Evolutionary conservation across 768 basidiomycete genomes (phyloP).

Genomic region (Dioszegia aurantiaca): DNA sequence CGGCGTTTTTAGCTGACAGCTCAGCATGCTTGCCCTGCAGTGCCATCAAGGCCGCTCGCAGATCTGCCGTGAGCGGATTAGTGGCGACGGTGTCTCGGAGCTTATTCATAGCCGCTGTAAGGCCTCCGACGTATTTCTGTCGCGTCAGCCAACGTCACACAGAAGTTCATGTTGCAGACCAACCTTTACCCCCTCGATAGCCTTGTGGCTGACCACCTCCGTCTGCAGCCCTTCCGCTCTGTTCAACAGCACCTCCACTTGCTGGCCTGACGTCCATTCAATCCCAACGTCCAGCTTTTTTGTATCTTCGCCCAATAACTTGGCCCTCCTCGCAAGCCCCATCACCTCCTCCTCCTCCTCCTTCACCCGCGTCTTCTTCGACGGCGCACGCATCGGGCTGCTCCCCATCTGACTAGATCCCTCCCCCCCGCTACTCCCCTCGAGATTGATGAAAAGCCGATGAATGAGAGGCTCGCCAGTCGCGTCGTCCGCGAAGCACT

Average conservation of each 20-base stretch:
- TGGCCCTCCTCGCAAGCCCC: conserved; percentile 35
- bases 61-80: conserved; percentile 24
- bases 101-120: conserved; percentile 21
- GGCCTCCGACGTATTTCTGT: conserved; percentile 30
- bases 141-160: conserved; percentile 4
- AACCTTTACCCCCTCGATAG: conserved; percentile 29
- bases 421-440: conserved; percentile 8
- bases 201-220: conserved; percentile 29
- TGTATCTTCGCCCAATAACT: conserved; percentile 22
- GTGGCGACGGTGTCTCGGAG: conserved; percentile 17
- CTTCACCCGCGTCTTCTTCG: conserved; percentile 13
- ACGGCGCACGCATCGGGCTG: conserved; percentile 4
- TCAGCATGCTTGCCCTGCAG: neutral
- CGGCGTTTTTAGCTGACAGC: neutral
- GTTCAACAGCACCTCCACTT: conserved; percentile 23
- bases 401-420: conserved; percentile 11
- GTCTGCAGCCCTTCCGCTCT: conserved; percentile 21
- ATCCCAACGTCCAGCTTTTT: conserved; percentile 19
- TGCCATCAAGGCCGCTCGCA: neutral
- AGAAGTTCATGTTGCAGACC: no score
- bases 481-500: conserved; percentile 33
- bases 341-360: conserved; percentile 29
- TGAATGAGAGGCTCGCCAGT: conserved; percentile 36
- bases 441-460: conserved; percentile 33
- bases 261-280: conserved; percentile 6